Conservation (phyloP, 805 yeast species). For the Lachancea meyersii region DNA sequence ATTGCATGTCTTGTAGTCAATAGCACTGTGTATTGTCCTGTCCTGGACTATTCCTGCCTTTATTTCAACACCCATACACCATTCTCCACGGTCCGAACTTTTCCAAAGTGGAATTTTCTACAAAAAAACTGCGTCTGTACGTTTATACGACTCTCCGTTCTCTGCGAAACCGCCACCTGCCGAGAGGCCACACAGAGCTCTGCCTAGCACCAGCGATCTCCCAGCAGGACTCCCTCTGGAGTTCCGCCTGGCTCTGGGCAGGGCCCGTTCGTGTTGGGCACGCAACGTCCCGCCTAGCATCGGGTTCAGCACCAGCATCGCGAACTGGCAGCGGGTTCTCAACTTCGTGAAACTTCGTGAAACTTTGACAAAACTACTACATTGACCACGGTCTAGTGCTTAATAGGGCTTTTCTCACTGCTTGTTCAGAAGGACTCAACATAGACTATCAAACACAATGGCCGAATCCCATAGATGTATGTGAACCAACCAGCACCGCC, state of each 20-base stretch:
- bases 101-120: no score
- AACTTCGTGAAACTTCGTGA: slow-evolving; percentile 3
- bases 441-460: slow-evolving; percentile 49
- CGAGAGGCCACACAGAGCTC: background rate
- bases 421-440: slow-evolving; percentile 6
- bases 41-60: background rate
- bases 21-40: no score
- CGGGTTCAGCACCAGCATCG: background rate
- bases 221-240: no score
- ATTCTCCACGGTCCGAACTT: background rate
- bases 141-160: background rate
- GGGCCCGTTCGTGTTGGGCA: background rate
- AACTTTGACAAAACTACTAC: slow-evolving; percentile 7
- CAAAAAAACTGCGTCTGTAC: background rate
- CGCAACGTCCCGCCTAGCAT: background rate
- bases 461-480: slow-evolving; percentile 97
- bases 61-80: background rate
- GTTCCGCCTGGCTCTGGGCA: background rate
- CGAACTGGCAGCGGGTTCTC: background rate
- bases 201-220: no score
- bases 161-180: no score
- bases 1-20: no score
- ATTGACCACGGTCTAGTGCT: background rate
- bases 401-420: background rate
- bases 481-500: slow-evolving; percentile 34